Conservation (phyloP, 2,329 filamentous ascomycete species). For the Neoscytalidium dimidiatum region DNA sequence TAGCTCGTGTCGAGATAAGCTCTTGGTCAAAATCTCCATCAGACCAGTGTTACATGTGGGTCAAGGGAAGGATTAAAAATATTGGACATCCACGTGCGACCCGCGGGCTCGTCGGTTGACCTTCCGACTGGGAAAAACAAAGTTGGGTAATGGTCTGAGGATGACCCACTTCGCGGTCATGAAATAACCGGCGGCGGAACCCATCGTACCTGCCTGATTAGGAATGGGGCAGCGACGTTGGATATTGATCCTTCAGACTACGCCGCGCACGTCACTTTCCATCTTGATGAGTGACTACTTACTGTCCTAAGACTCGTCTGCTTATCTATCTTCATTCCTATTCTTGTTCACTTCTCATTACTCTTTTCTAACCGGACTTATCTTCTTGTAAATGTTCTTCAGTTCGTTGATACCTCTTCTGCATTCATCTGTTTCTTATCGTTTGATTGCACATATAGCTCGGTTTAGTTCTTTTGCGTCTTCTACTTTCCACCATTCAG, state of each 20-base stretch:
- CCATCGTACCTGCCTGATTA: conserved; percentile 10
- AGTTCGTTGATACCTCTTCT: not conserved
- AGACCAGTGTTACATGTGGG: conserved; percentile 6
- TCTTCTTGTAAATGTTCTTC: not conserved
- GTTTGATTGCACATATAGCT: not conserved
- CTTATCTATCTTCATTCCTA: not conserved
- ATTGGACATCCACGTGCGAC: not conserved
- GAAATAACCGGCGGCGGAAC: not conserved
- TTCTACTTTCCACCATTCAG: not conserved
- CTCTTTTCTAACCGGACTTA: not conserved
- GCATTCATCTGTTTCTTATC: not conserved
- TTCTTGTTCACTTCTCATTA: no score
- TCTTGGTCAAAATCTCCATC: not conserved
- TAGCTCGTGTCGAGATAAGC: conserved; percentile 11
- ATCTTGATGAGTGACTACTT: not conserved
- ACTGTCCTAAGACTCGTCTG: not conserved
- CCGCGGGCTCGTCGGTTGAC: not conserved
- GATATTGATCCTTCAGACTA: conserved; percentile 14
- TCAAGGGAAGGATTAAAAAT: not conserved
- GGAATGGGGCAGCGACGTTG: conserved; percentile 12
- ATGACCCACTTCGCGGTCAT: not conserved
- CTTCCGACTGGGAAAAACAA: conserved; percentile 7
- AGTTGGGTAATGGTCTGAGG: conserved; percentile 4
- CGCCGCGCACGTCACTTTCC: conserved; percentile 2
- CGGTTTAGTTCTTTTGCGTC: not conserved